Evolutionary conservation across 2,329 filamentous ascomycete species (phyloP), one percentile per base, ranked within the genome.

Genomic region (Neophaeococcomyces aloes): DNA sequence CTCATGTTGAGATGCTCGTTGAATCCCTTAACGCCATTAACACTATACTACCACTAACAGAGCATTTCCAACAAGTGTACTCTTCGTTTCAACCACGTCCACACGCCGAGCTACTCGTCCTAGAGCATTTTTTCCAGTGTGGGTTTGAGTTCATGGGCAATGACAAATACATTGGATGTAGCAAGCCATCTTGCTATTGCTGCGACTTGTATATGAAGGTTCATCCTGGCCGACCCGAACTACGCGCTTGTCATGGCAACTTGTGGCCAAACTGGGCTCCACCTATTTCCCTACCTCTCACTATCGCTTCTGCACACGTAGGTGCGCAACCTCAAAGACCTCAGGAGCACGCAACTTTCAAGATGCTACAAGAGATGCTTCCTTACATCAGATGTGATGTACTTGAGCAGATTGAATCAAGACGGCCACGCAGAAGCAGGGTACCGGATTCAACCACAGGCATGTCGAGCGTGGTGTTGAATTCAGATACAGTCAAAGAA

Each of bases 141-240:
- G 27, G 50, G 0, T 51, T 65, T 2, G 29, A 17, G 0, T 74
- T 70, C 48, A 58, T 59, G 2, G 57, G 55, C 2, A 41, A 56
- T 4, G 70, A 74, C 42, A 55, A 56, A 4, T 74, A 66, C 47
- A 65, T 76, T 7, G 70, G 65, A 4, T 71, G 66, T 45, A 76
- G 70, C 53, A 76, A 75, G 53, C 62, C 64, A 0, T 66, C 72
- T 3, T 76, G 71, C 43, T 67, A 69, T 45, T 70, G 66, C 42
- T 76, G 70, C 51, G 52, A 57, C 45, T 47, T 59, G 29, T 61
- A 61, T 38, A 58, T 60, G 45, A 49, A 44, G 29, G 34, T 53
- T 45, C 56, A 60, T 38, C 58, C 57, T 21, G 57, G 54, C 10
- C 50, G 52, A 8, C 54, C 59, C 38, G 51, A 55, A 31, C 38